Percentiles rank a stretch among this genome's conserved stretches.
Evolutionary conservation across 805 yeast genomes (phyloP).

Genomic region (Lachancea thermotolerans): DNA sequence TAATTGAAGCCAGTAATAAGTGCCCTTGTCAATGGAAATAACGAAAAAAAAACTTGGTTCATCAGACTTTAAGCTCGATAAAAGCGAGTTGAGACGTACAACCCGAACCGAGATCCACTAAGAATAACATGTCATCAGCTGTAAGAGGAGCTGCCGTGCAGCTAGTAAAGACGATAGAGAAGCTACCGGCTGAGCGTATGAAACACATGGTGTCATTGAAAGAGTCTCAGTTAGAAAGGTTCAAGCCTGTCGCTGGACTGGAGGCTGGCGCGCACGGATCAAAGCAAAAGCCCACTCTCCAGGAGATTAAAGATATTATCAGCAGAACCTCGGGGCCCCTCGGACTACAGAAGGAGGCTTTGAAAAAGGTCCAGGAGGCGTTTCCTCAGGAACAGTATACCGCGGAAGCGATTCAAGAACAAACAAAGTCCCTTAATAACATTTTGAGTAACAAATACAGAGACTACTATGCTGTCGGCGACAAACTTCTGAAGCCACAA

Average conservation of each 20-base stretch:
- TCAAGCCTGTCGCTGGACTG: constrained; percentile 45
- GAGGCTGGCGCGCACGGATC: constrained; percentile 35
- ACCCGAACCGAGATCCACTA: neutral
- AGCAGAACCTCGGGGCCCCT: constrained; percentile 33
- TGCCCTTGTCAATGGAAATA: neutral
- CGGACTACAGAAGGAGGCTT: constrained; percentile 44
- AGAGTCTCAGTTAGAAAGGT: constrained; percentile 54
- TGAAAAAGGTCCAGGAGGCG: constrained; percentile 36
- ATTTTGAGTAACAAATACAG: constrained; percentile 55
- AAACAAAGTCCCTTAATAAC: constrained; percentile 50
- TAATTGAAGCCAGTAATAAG: neutral
- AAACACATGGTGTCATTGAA: constrained; percentile 66
- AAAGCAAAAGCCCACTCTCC: constrained; percentile 35
- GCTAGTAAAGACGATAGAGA: constrained; percentile 51
- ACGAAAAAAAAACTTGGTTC: neutral
- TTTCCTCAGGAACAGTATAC: constrained; percentile 45
- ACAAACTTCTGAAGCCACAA: constrained; percentile 66
- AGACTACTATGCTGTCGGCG: constrained; percentile 56
- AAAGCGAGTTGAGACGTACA: neutral
- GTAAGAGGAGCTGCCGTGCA: constrained; percentile 48
- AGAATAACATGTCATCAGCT: constrained; percentile 15
- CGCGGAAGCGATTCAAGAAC: constrained; percentile 43
- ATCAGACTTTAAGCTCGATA: neutral
- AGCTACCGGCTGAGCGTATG: constrained; percentile 62
- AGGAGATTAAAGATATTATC: constrained; percentile 35